phyloP scores from a whole-genome alignment of 2,329 filamentous ascomycete genomes.

The Colletotrichum melonis region DNA sequence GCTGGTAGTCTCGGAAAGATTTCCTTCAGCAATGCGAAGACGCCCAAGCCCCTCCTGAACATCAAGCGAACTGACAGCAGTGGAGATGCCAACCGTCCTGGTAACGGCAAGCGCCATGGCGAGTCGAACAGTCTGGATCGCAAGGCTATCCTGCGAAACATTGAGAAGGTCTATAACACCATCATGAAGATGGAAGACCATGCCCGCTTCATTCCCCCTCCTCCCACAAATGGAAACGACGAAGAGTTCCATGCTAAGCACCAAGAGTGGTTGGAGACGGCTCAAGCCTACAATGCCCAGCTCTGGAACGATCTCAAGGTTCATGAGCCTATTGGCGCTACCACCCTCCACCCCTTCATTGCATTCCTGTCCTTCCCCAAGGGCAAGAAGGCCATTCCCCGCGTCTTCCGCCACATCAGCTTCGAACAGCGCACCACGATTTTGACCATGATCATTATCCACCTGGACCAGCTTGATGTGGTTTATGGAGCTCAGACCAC shows the following conservation, averaged over 20 bases:
- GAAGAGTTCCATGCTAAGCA: slow-evolving; percentile 78
- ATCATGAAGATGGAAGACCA: slow-evolving; percentile 96
- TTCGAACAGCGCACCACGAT: slow-evolving; percentile 95
- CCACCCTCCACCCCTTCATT: slow-evolving; percentile 91
- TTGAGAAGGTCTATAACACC: slow-evolving; percentile 87
- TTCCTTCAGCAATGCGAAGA: slow-evolving; percentile 98
- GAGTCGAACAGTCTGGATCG: slow-evolving; percentile 72
- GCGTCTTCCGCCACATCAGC: slow-evolving; percentile 92
- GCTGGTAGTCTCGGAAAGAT: slow-evolving; percentile 98
- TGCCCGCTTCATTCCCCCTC: slow-evolving; percentile 79
- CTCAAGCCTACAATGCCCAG: slow-evolving; percentile 78
- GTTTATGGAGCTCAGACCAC: slow-evolving; percentile 83
- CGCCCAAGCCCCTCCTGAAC: slow-evolving; percentile 92
- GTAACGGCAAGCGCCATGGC: slow-evolving; percentile 54
- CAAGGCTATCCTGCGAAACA: slow-evolving; percentile 85
- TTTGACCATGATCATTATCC: slow-evolving; percentile 93
- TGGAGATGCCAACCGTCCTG: slow-evolving; percentile 66
- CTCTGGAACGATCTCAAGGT: slow-evolving; percentile 92
- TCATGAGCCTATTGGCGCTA: slow-evolving; percentile 86
- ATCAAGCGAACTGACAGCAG: slow-evolving; percentile 87
- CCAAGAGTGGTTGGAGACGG: slow-evolving; percentile 81
- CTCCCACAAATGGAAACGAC: slow-evolving; percentile 71
- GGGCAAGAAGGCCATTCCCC: slow-evolving; percentile 94
- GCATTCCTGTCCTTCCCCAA: slow-evolving; percentile 94
- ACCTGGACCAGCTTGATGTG: slow-evolving; percentile 92